phyloP scores from a whole-genome alignment of 2,329 filamentous ascomycete genomes.

The Penicillium paneum region DNA sequence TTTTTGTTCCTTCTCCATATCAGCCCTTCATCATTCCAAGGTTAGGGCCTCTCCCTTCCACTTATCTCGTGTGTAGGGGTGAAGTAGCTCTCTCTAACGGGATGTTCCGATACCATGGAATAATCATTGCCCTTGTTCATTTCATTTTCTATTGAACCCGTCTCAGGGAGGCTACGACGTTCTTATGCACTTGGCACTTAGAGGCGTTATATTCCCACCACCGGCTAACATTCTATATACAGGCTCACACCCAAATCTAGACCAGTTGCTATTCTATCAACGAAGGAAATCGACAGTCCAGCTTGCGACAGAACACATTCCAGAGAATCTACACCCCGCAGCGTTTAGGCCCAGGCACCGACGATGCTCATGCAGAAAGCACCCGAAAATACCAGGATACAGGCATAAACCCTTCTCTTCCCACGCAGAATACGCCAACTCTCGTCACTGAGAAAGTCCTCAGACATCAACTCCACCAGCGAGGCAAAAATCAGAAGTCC shows the following conservation, averaged over 20 bases:
- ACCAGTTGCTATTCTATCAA: background rate
- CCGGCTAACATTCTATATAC: background rate
- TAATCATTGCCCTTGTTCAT: background rate
- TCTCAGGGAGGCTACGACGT: too few species aligned
- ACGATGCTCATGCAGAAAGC: conserved; percentile 68
- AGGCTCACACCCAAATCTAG: too few species aligned
- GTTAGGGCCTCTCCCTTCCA: background rate
- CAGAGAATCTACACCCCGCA: background rate
- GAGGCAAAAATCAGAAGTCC: conserved; percentile 74
- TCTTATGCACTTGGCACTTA: background rate
- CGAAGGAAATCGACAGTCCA: background rate
- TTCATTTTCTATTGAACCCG: background rate
- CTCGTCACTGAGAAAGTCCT: conserved; percentile 74
- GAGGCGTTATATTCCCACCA: too few species aligned
- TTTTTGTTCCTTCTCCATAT: background rate
- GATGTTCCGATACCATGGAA: background rate
- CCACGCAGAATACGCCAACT: conserved; percentile 67
- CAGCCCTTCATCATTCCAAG: background rate
- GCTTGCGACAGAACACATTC: background rate
- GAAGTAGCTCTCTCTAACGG: too few species aligned
- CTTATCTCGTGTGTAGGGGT: background rate
- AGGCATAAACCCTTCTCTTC: conserved; percentile 60
- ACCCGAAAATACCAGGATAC: conserved; percentile 60
- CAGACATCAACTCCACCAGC: conserved; percentile 71
- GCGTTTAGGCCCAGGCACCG: conserved; percentile 65